Evolutionary conservation across 139 green algal species (phyloP).

Genomic region (Ettlia oleoabundans): DNA sequence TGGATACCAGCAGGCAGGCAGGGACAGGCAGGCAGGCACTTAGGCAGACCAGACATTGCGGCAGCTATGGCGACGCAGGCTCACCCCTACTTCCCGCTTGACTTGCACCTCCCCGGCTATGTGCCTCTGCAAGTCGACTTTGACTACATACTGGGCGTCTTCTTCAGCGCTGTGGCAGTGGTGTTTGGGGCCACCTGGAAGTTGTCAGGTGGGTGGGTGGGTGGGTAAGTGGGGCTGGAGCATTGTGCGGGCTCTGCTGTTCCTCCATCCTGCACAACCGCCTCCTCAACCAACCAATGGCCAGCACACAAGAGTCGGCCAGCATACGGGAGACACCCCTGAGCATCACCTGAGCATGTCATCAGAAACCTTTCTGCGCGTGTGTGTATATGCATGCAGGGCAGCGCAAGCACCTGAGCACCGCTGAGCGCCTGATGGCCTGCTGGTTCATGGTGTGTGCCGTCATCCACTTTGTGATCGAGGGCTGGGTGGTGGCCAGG

Average conservation of each 20-base stretch:
- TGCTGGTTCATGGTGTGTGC: slow-evolving; percentile 78
- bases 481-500: slow-evolving; percentile 77
- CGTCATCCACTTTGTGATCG: slow-evolving; percentile 86
- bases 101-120: slow-evolving; percentile 67
- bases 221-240: neutral
- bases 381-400: slow-evolving; percentile 10
- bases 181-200: slow-evolving; percentile 53
- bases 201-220: slow-evolving; percentile 55
- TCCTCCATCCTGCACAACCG: too few relatives aligned
- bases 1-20: too few relatives aligned
- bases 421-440: slow-evolving; percentile 55
- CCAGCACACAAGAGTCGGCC: too few relatives aligned
- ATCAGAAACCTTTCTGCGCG: too few relatives aligned
- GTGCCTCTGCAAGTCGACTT: slow-evolving; percentile 61
- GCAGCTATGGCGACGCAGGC: slow-evolving; percentile 1
- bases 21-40: too few relatives aligned
- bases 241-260: too few relatives aligned
- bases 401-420: slow-evolving; percentile 48
- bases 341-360: too few relatives aligned
- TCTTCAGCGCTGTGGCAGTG: slow-evolving; percentile 56
- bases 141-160: slow-evolving; percentile 73
- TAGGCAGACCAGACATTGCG: too few relatives aligned
- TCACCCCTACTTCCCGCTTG: slow-evolving; percentile 83
- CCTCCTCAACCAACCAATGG: too few relatives aligned
- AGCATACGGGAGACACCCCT: too few relatives aligned